A percentile compares a stretch with the other conserved stretches of the same genome.
Evolutionary conservation across 2,329 filamentous ascomycete genomes (phyloP).

Genomic region (Claviceps cyperi): DNA sequence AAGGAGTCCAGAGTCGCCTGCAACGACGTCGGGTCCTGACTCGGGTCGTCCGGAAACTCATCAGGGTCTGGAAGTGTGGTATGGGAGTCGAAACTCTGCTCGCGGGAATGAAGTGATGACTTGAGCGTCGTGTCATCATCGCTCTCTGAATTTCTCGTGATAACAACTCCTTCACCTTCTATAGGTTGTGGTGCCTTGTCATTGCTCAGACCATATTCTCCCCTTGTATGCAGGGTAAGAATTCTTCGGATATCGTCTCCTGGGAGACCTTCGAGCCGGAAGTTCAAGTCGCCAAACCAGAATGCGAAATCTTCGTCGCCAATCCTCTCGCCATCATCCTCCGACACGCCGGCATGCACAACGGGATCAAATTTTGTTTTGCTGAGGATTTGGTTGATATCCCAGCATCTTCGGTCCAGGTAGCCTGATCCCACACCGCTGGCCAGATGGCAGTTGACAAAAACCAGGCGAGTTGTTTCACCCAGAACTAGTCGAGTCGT

Average conservation of each 20-base stretch:
- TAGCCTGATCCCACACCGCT: constrained; percentile 68
- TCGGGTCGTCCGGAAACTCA: constrained; percentile 51
- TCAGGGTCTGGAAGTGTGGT: constrained; percentile 44
- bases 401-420: constrained; percentile 79
- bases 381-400: constrained; percentile 61
- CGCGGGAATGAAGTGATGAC: constrained; percentile 19
- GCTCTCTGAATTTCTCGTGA: constrained; percentile 29
- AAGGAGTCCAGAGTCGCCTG: constrained; percentile 81
- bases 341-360: constrained; percentile 45
- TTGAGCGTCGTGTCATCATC: constrained; percentile 30
- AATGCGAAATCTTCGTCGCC: constrained; percentile 89
- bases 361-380: constrained; percentile 70
- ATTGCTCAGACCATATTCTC: constrained; percentile 52
- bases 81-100: constrained; percentile 25
- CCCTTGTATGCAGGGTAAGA: constrained; percentile 66
- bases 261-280: constrained; percentile 74
- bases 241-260: constrained; percentile 81
- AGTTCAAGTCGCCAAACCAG: constrained; percentile 95
- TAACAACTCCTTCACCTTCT: constrained; percentile 35
- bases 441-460: constrained; percentile 82
- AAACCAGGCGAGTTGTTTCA: constrained; percentile 77
- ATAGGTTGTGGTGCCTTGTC: constrained; percentile 21
- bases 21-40: constrained; percentile 69
- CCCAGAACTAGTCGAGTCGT: constrained; percentile 70
- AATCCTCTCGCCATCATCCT: constrained; percentile 54